phyloP scores from a whole-genome alignment of 2,329 filamentous ascomycete genomes.

The Phaeosphaeriaceae sp. region DNA sequence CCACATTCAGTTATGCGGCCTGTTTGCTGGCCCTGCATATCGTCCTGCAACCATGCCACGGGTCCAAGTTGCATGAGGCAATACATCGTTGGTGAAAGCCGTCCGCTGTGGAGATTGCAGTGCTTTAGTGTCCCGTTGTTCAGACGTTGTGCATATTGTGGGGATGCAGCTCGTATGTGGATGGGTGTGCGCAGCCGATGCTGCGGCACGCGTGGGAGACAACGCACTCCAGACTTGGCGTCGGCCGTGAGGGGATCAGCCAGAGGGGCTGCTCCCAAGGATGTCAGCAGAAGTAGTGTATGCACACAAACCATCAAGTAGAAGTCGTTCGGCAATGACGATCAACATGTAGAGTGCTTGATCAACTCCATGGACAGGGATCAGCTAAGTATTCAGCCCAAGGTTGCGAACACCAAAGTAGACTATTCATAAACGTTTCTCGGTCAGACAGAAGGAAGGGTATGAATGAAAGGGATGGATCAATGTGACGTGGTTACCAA shows the following conservation, averaged over 20 bases:
- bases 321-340: no score
- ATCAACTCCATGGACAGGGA: no score
- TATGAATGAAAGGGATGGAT: slow-evolving; percentile 16
- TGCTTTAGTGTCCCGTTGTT: slow-evolving; percentile 20
- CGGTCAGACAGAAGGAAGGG: no score
- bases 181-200: slow-evolving; percentile 17
- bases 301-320: not conserved
- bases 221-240: slow-evolving; percentile 43
- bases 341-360: no score
- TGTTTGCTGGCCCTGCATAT: slow-evolving; percentile 39
- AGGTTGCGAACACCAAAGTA: no score
- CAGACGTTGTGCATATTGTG: slow-evolving; percentile 21
- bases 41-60: slow-evolving; percentile 34
- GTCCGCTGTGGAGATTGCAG: slow-evolving; percentile 17
- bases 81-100: slow-evolving; percentile 5
- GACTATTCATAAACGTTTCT: no score
- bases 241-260: slow-evolving; percentile 5
- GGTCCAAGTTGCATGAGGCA: not conserved
- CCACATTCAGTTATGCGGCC: slow-evolving; percentile 17
- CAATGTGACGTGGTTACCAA: slow-evolving; percentile 45
- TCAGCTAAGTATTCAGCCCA: no score
- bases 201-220: slow-evolving; percentile 30
- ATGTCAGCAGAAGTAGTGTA: not conserved
- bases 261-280: not conserved
- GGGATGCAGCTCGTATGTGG: slow-evolving; percentile 22